Percentiles rank a stretch among this genome's conserved stretches.
These are phyloP conservation scores for Pestalotiopsis sp. DNA, from an alignment of 2,329 filamentous ascomycete species.

Conservation along the genomic window DNA sequence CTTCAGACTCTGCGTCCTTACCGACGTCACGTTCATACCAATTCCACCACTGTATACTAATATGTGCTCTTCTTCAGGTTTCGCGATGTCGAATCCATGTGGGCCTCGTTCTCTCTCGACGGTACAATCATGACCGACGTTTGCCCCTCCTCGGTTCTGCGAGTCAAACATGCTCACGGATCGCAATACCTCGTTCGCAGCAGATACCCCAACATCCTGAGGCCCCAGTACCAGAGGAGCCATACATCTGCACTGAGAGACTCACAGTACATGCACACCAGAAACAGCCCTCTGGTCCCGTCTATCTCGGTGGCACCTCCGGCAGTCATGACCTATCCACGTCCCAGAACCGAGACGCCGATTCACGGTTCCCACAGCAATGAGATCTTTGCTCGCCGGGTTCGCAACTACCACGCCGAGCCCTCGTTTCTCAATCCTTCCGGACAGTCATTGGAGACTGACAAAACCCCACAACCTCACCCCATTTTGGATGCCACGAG, in stretches of 20 bases:
- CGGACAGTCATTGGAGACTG: neutral
- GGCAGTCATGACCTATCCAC: neutral
- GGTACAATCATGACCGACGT: too few relatives aligned
- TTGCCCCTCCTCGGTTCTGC: too few relatives aligned
- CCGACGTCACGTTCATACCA: too few relatives aligned
- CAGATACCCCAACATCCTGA: too few relatives aligned
- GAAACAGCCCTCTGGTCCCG: neutral
- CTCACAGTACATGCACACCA: neutral
- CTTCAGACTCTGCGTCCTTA: too few relatives aligned
- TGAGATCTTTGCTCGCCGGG: neutral
- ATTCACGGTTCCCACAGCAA: neutral
- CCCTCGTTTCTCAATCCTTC: neutral
- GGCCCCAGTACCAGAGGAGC: neutral
- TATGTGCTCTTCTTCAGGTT: too few relatives aligned
- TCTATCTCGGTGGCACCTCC: neutral
- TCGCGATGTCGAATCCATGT: too few relatives aligned
- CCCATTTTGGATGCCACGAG: neutral
- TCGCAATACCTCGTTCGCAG: too few relatives aligned
- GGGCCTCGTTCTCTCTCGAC: too few relatives aligned
- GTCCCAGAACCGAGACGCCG: neutral
- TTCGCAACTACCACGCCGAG: neutral
- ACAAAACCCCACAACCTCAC: neutral
- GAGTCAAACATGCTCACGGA: too few relatives aligned
- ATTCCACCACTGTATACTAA: too few relatives aligned
- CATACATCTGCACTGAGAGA: neutral